Conservation (phyloP, 257 asterid species). For the Solanum paucissectum region DNA sequence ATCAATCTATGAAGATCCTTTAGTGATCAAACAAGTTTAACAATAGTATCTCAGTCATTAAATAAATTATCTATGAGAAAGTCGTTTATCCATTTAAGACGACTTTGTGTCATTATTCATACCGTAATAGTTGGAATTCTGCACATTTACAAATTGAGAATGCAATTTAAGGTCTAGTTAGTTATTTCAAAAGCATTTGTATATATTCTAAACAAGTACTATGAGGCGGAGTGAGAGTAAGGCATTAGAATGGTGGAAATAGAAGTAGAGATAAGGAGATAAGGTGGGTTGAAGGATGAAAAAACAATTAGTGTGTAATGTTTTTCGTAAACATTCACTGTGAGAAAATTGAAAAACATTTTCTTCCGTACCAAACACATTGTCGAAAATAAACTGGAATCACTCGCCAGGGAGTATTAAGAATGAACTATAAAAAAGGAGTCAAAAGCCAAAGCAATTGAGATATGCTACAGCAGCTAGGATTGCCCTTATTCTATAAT, state of each 20-base stretch:
- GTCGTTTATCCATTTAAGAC: not conserved
- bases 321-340: no score
- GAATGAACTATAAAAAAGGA: not conserved
- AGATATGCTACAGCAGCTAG: slow-evolving; percentile 1
- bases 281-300: not conserved
- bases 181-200: not conserved
- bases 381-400: not conserved
- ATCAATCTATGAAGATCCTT: not conserved
- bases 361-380: not conserved
- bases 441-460: not conserved
- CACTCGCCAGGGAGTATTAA: not conserved
- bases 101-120: not conserved
- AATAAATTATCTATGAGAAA: not conserved
- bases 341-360: no score
- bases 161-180: not conserved
- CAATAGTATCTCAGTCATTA: not conserved
- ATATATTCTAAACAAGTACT: not conserved
- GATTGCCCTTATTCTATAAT: slow-evolving; percentile 19
- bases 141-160: not conserved
- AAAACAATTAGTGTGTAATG: no score
- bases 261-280: no score
- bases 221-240: no score
- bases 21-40: not conserved
- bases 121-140: not conserved
- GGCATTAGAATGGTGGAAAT: not conserved